Percentiles rank a stretch among this genome's conserved stretches.
These are phyloP conservation scores for Apophysomyces variabilis DNA, from an alignment of 371 early-diverging fungal species.

Conservation along the genomic window DNA sequence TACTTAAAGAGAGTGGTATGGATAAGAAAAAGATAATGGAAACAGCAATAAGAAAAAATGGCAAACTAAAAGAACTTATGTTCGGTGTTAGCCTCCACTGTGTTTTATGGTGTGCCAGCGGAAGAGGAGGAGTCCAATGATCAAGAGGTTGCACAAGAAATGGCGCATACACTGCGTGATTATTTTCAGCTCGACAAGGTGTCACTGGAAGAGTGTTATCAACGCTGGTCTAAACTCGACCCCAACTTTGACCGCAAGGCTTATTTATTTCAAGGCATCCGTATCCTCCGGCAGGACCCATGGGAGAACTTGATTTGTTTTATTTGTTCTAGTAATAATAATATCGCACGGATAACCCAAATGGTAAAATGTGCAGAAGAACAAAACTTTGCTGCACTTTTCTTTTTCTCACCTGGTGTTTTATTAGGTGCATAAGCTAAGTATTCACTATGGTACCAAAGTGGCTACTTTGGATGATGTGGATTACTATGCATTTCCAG, in stretches of 20 bases:
- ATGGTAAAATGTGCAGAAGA: slow-evolving; percentile 66
- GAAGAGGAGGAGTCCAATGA: slow-evolving; percentile 23
- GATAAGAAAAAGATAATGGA: not conserved
- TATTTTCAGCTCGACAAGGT: slow-evolving; percentile 83
- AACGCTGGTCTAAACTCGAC: slow-evolving; percentile 72
- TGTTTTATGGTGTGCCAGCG: slow-evolving; percentile 29
- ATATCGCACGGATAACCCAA: slow-evolving; percentile 88
- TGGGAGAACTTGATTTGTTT: slow-evolving; percentile 91
- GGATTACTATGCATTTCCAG: slow-evolving; percentile 77
- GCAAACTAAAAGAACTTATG: not conserved
- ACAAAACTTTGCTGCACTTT: not conserved
- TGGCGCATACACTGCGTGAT: slow-evolving; percentile 41
- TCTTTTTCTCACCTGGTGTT: not conserved
- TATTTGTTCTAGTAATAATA: slow-evolving; percentile 97
- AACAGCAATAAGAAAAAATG: not conserved
- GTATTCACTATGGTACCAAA: slow-evolving; percentile 65
- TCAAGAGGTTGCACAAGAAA: slow-evolving; percentile 6
- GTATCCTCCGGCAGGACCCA: slow-evolving; percentile 87
- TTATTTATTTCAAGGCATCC: slow-evolving; percentile 66
- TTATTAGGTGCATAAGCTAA: slow-evolving; percentile 68
- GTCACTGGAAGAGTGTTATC: slow-evolving; percentile 62
- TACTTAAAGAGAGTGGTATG: slow-evolving; percentile 34
- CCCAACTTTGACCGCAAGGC: slow-evolving; percentile 68
- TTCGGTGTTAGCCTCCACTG: slow-evolving; percentile 21
- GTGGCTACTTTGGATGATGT: slow-evolving; percentile 49